Evolutionary conservation across 202 grass and related monocot species (phyloP), one percentile per base, ranked within the genome.

Genomic region (Setaria viridis): DNA sequence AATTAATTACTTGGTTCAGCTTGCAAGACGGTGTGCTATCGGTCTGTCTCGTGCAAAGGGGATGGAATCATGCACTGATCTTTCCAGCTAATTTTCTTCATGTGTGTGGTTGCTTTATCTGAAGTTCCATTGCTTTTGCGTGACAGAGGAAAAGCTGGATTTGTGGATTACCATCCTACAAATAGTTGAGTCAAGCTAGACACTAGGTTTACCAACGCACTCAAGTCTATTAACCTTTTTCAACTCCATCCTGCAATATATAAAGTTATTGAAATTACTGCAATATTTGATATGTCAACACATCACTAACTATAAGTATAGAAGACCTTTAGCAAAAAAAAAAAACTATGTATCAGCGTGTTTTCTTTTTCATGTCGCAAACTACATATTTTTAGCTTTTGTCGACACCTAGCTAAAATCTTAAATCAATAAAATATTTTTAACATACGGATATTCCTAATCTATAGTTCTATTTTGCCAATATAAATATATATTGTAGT

Each of bases 1-100:
- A 88, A 88, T 72, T 54, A 17, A 86, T 62, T 77, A 16, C 54
- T 34, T 88, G 35, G 72, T 14, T 62, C 16, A 51, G 33, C 54
- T 82, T 64, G 62, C 59, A 50, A 42, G 55, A 33, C 9, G 33
- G 60, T 19, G 70, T 51, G 43, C 13, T 14, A 76, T 30, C 32
- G 45, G 17, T n/a, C 56, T 14, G 56, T 72, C 15, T 19, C 33
- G 33, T 37, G 60, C 3, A 76, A 41, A 66, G 11, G 42, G 45
- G 34, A 70, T 57, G 1, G 68, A 66, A 78, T 65, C 45, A 41
- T 5, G 73, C 55, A 58, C 34, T 9, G 15, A 33, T 45, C 58
- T 5, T 56, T 13, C 37, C 21, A 67, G 80, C 67, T n/a, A 50
- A 80, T 53, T 70, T 63, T n/a, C 19, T 63, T n/a, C 17, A 45